Percentiles rank a stretch among this genome's conserved stretches.
Evolutionary conservation across 306 rosid species (phyloP).

Genomic region (Chamaecrista fasciculata): DNA sequence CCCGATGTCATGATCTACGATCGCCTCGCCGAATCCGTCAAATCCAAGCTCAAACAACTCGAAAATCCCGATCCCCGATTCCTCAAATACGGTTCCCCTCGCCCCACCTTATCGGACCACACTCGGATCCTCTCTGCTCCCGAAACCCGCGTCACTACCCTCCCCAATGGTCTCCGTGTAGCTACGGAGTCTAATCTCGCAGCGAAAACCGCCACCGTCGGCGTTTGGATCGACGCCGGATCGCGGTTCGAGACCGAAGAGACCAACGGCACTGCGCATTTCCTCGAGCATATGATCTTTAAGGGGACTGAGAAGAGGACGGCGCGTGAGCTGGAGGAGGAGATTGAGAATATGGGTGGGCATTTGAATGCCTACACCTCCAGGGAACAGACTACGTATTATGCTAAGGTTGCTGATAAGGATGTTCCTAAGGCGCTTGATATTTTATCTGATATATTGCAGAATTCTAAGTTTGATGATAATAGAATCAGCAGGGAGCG

Average conservation of each 20-base stretch:
- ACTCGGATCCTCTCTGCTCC: constrained; percentile 77
- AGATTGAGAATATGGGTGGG: constrained; percentile 97
- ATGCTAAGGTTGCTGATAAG: constrained; percentile 65
- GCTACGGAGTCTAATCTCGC: constrained; percentile 84
- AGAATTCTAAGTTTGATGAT: constrained; percentile 78
- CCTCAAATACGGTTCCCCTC: constrained; percentile 86
- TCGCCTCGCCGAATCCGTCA: constrained; percentile 75
- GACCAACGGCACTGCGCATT: constrained; percentile 89
- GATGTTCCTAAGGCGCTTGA: constrained; percentile 76
- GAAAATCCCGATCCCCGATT: constrained; percentile 87
- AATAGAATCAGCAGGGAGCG: constrained; percentile 72
- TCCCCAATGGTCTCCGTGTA: constrained; percentile 80
- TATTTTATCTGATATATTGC: constrained; percentile 78
- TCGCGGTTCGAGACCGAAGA: constrained; percentile 91
- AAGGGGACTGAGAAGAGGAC: constrained; percentile 81
- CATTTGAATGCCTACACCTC: constrained; percentile 91
- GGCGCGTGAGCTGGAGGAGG: constrained; percentile 76
- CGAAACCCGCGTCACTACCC: constrained; percentile 79
- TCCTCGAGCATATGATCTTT: constrained; percentile 94
- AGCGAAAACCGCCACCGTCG: constrained; percentile 70
- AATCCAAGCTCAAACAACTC: constrained; percentile 59
- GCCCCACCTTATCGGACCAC: constrained; percentile 59
- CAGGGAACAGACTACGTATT: constrained; percentile 87
- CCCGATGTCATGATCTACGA: constrained; percentile 90
- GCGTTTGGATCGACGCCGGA: constrained; percentile 95